Percentiles rank a stretch among this genome's conserved stretches.
phyloP scores from a whole-genome alignment of 192 early-diverging fungal genomes.

The Entomortierella beljakovae region DNA sequence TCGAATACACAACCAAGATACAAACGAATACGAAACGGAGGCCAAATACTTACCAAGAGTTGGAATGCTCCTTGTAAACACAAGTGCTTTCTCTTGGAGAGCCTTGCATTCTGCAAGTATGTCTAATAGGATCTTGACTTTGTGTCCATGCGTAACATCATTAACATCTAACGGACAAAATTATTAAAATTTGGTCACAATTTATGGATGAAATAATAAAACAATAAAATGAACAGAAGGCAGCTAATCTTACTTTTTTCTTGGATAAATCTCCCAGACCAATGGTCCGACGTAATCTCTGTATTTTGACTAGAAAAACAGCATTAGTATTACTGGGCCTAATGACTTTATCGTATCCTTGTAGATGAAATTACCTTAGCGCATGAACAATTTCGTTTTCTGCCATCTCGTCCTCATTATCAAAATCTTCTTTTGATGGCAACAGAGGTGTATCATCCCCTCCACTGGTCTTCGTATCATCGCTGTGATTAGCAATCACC shows the following conservation, averaged over 20 bases:
- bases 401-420: conserved; percentile 17
- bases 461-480: not conserved
- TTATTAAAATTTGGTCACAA: not conserved
- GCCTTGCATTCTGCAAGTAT: conserved; percentile 62
- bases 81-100: conserved; percentile 73
- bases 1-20: too few species aligned
- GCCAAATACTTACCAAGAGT: conserved; percentile 71
- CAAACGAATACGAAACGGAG: too few species aligned
- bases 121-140: conserved; percentile 66
- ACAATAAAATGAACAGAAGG: too few species aligned
- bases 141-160: conserved; percentile 53
- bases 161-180: conserved; percentile 30
- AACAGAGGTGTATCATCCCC: not conserved
- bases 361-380: conserved; percentile 15
- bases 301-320: conserved; percentile 18
- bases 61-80: conserved; percentile 78
- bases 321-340: not conserved
- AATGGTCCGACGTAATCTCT: not conserved
- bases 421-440: conserved; percentile 1
- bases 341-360: not conserved
- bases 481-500: not conserved
- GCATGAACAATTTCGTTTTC: conserved; percentile 13
- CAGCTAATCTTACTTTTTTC: conserved; percentile 20
- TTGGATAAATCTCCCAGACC: conserved; percentile 11
- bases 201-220: too few species aligned